Conservation (phyloP, 345 rosid species). For the Boechera retrofracta region DNA sequence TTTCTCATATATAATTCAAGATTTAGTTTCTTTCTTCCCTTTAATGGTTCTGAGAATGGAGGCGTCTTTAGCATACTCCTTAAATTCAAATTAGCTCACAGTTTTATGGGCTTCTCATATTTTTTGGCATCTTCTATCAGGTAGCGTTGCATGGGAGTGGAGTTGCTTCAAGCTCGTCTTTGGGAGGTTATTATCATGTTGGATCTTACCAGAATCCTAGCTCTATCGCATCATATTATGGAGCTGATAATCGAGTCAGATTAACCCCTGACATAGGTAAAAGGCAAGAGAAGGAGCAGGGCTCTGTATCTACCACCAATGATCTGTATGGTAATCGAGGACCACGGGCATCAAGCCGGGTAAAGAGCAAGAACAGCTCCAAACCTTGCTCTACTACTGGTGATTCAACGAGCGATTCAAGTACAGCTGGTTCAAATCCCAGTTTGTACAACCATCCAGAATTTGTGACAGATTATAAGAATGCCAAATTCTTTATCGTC, state of each 20-base stretch:
- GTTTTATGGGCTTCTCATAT: constrained; percentile 6
- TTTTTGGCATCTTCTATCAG: constrained; percentile 38
- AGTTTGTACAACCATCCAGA: constrained; percentile 55
- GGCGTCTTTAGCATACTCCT: background rate
- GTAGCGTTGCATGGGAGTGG: constrained; percentile 55
- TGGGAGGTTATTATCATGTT: constrained; percentile 54
- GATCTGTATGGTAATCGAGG: constrained; percentile 71
- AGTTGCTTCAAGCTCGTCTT: constrained; percentile 51
- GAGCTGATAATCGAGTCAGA: constrained; percentile 53
- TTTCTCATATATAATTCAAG: background rate
- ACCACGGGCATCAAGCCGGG: constrained; percentile 64
- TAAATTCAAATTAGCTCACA: background rate
- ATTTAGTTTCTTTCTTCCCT: constrained; percentile 2
- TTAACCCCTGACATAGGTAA: constrained; percentile 55
- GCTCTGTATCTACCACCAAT: constrained; percentile 46
- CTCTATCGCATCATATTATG: constrained; percentile 35
- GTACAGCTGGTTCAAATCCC: constrained; percentile 46
- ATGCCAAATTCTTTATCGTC: constrained; percentile 70
- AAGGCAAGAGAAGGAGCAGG: constrained; percentile 62
- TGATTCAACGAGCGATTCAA: constrained; percentile 46
- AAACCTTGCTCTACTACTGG: constrained; percentile 45
- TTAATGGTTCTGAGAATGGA: background rate
- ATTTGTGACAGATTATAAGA: constrained; percentile 59
- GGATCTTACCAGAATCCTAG: constrained; percentile 54
- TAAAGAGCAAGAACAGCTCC: constrained; percentile 52